Evolutionary conservation across 352 stramenopile species (phyloP).

Genomic region (Globisporangium megalacanthum): DNA sequence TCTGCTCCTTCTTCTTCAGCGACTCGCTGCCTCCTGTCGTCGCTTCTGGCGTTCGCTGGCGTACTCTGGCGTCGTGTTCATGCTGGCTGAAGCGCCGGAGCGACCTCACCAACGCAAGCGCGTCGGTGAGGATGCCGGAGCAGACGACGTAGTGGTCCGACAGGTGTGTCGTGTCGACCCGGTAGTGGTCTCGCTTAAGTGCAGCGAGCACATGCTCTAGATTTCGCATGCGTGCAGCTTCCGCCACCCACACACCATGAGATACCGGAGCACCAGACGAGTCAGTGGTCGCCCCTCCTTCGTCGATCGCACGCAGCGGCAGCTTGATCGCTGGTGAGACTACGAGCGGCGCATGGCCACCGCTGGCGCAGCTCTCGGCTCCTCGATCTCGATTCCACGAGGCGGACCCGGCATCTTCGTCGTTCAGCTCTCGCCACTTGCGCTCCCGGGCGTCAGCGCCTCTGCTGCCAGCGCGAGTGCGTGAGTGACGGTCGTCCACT

Average conservation of each 20-base stretch:
- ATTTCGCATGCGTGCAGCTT: slow-evolving; percentile 10
- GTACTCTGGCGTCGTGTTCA: slow-evolving; percentile 1
- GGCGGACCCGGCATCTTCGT: not conserved
- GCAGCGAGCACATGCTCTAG: slow-evolving; percentile 15
- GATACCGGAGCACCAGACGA: no score
- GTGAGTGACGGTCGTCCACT: not conserved
- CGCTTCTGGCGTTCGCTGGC: not conserved
- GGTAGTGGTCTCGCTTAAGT: slow-evolving; percentile 28
- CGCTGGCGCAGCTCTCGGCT: no score
- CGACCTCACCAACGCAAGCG: slow-evolving; percentile 8
- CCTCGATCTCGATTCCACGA: not conserved
- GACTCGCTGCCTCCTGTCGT: not conserved
- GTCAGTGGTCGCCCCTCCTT: not conserved
- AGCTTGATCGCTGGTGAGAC: not conserved
- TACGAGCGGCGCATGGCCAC: not conserved
- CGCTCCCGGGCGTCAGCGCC: slow-evolving; percentile 1
- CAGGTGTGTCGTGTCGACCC: slow-evolving; percentile 14
- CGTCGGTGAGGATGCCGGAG: slow-evolving; percentile 6
- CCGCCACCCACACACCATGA: slow-evolving; percentile 3
- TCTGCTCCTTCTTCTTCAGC: not conserved
- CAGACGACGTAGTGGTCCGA: slow-evolving; percentile 30
- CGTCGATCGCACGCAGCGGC: slow-evolving; percentile 2
- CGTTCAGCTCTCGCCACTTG: slow-evolving; percentile 10
- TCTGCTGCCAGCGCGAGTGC: not conserved
- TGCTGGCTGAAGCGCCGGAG: slow-evolving; percentile 10